Percentiles rank a stretch among this genome's conserved stretches.
Conservation (phyloP, 2,329 filamentous ascomycete genomes). For the Paecilomyces niveus region DNA sequence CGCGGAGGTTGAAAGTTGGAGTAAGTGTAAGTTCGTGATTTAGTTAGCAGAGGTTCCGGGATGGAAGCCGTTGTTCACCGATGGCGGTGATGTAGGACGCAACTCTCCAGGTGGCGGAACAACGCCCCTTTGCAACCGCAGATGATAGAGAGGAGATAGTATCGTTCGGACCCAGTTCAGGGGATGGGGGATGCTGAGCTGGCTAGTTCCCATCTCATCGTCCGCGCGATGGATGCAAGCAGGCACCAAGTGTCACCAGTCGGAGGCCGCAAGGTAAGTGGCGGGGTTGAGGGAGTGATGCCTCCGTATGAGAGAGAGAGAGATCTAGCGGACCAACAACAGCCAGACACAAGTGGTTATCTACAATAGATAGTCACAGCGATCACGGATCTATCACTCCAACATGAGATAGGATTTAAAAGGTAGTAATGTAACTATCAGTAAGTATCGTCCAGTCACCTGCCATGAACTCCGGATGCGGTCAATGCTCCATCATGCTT, state of each 20-base stretch:
- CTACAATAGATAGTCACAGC: neutral
- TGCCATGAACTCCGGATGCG: neutral
- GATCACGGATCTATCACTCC: neutral
- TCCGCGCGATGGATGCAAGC: neutral
- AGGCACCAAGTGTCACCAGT: slow-evolving; percentile 1
- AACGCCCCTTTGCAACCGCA: neutral
- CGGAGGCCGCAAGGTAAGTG: neutral
- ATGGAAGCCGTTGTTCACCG: neutral
- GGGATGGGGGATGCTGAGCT: neutral
- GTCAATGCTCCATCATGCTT: neutral
- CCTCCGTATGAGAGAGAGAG: neutral
- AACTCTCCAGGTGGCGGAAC: neutral
- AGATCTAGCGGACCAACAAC: neutral
- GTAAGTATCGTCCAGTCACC: neutral
- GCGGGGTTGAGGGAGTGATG: neutral
- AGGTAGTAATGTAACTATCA: neutral
- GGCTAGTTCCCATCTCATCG: neutral
- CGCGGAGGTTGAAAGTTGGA: neutral
- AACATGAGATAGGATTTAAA: neutral
- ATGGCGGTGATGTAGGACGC: neutral
- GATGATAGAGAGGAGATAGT: neutral
- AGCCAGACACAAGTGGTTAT: neutral
- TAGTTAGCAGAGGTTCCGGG: neutral
- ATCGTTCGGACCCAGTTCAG: neutral
- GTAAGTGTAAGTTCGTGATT: neutral